Evolutionary conservation across 306 rosid genomes (phyloP).

Genomic region (Quercus wislizeni): DNA sequence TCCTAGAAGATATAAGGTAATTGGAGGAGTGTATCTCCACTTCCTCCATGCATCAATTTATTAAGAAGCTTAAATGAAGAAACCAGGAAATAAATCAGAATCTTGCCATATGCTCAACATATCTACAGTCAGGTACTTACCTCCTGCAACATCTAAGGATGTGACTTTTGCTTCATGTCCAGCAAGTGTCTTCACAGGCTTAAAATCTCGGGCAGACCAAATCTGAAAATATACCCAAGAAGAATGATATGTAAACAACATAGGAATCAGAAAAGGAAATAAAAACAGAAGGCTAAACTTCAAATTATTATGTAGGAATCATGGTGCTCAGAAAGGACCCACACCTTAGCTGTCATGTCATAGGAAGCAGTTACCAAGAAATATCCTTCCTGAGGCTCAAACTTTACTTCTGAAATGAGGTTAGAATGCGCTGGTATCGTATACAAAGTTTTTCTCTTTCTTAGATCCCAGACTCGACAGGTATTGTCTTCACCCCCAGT

Average conservation of each 20-base stretch:
- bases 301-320: neutral
- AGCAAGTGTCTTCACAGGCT: slow-evolving; percentile 82
- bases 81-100: neutral
- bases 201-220: slow-evolving; percentile 95
- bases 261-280: slow-evolving; percentile 7
- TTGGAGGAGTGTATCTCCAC: neutral
- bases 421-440: slow-evolving; percentile 92
- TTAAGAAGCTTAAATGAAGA: neutral
- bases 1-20: neutral
- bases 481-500: slow-evolving; percentile 91
- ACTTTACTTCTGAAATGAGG: slow-evolving; percentile 86
- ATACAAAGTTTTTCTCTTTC: slow-evolving; percentile 83
- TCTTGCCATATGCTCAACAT: slow-evolving; percentile 11
- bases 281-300: slow-evolving; percentile 1
- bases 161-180: slow-evolving; percentile 95
- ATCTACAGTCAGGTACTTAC: slow-evolving; percentile 35
- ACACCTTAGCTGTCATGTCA: slow-evolving; percentile 96
- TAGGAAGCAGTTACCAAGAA: slow-evolving; percentile 87
- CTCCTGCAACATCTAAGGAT: slow-evolving; percentile 74
- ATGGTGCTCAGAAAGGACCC: neutral
- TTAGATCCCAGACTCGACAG: slow-evolving; percentile 90
- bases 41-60: neutral
- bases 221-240: slow-evolving; percentile 46
- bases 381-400: slow-evolving; percentile 96
- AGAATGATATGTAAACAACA: slow-evolving; percentile 16